Conservation (phyloP, 306 rosid species). For the Hippophae gyantsensis region DNA sequence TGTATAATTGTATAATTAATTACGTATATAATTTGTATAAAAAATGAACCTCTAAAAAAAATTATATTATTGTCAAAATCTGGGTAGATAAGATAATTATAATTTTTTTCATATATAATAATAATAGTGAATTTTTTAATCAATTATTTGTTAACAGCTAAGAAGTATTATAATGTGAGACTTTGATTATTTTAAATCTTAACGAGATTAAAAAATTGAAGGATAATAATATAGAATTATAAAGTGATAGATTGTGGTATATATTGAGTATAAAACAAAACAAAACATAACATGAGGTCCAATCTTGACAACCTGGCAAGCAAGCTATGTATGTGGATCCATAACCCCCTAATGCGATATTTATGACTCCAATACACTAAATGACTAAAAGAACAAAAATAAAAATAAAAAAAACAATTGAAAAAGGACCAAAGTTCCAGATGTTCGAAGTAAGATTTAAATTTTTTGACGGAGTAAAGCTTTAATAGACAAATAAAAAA, state of each 20-base stretch:
- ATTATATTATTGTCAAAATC: too few species aligned
- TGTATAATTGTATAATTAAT: constrained; percentile 12
- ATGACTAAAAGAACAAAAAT: neutral
- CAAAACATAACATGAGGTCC: constrained; percentile 5
- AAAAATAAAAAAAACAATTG: neutral
- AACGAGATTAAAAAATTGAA: neutral
- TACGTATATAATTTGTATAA: neutral
- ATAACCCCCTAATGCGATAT: constrained; percentile 10
- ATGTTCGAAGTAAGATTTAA: neutral
- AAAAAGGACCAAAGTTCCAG: neutral
- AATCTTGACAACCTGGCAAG: constrained; percentile 13
- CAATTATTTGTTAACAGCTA: constrained; percentile 20
- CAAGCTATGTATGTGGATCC: constrained; percentile 13
- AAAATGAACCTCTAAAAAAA: neutral
- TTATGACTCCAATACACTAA: neutral
- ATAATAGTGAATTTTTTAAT: neutral
- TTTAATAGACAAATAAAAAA: neutral
- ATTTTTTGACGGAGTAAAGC: constrained; percentile 9
- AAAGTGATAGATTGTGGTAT: neutral
- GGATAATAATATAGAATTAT: neutral
- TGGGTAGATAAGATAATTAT: too few species aligned
- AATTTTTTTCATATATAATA: neutral
- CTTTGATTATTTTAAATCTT: neutral
- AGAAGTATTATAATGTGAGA: constrained; percentile 10
- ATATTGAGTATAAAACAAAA: constrained; percentile 4